Conservation (phyloP, 2,329 filamentous ascomycete species). For the Colletotrichum sp. region DNA sequence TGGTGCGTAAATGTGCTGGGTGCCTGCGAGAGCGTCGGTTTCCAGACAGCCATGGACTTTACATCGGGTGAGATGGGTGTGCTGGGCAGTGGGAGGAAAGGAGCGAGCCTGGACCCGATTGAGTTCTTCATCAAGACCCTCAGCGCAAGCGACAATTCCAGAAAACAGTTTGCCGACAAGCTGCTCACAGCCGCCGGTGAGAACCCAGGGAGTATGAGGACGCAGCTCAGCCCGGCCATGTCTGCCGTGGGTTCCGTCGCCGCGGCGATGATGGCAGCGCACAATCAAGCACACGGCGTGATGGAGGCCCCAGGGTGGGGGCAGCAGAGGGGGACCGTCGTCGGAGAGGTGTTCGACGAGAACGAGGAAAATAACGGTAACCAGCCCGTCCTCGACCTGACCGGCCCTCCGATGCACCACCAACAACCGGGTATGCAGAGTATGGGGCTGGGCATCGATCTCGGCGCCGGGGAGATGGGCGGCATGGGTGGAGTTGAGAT, state of each 20-base stretch:
- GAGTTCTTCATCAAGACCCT: conserved; percentile 49
- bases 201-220: conserved; percentile 41
- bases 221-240: conserved; percentile 35
- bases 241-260: background rate
- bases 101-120: conserved; percentile 42
- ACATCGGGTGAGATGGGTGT: conserved; percentile 35
- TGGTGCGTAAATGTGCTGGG: conserved; percentile 50
- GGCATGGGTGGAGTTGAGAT: conserved; percentile 8
- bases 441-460: conserved; percentile 8
- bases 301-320: conserved; percentile 1
- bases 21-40: conserved; percentile 34
- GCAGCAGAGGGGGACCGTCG: conserved; percentile 1
- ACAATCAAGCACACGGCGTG: background rate
- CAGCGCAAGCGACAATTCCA: conserved; percentile 48
- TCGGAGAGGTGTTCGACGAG: conserved; percentile 15
- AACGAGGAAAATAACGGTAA: conserved; percentile 1
- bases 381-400: background rate
- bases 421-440: background rate
- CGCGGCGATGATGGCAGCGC: conserved; percentile 6
- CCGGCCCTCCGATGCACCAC: background rate
- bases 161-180: conserved; percentile 46
- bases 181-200: conserved; percentile 46
- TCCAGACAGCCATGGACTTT: conserved; percentile 33
- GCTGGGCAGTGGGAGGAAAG: conserved; percentile 33
- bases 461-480: background rate